Base-by-base conservation (phyloP, 441 rosid genomes). In the Raphanus hybrid region DNA sequence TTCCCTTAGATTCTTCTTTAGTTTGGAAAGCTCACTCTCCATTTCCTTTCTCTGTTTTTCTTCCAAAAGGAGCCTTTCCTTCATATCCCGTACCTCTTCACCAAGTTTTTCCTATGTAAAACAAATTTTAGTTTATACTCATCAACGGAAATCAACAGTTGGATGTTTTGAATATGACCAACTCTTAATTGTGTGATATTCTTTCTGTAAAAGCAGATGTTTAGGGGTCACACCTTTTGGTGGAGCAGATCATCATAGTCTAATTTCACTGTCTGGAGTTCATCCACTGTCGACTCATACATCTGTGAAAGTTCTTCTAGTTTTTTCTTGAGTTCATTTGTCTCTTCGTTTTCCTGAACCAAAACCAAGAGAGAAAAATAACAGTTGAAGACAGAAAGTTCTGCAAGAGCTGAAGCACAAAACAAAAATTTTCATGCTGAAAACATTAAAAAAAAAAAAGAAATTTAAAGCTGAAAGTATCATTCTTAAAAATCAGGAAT, bases 31-130 rank as follows among this genome's bases (percentile, higher is more conserved):
- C 78, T 93, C 98, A 72, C 83, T 74, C 77, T 96, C 98, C 64
- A 87, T 32, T 67, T 80, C 77, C 81, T 85, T 93, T 83, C 93
- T 85, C 83, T 82, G 88, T 72, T 87, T 85, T 84, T 89, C 97
- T 85, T 96, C 97, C 50, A 71, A 83, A 77, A 78, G 52, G 45
- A 91, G 95, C 85, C 82, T 86, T 87, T 82, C 89, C 82, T 83
- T 85, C 76, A 84, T 66, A 66, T 75, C 85, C 27, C 74, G 76
- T 70, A 93, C 89, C 80, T 90, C 96, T 81, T 89, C 92, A 74
- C 74, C 77, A 69, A 87, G 75, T 78, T 67, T 84, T 81, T 85
- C 92, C 98, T 95, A 82, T 63, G 80, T 8, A 74, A 72, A 64
- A 50, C 54, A 82, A 60, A 64, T 73, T 76, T 60, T 74, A 18